These are phyloP conservation scores for Penicillium capsulatum DNA, from an alignment of 2,329 filamentous ascomycete genomes.

Conservation along the genomic window DNA sequence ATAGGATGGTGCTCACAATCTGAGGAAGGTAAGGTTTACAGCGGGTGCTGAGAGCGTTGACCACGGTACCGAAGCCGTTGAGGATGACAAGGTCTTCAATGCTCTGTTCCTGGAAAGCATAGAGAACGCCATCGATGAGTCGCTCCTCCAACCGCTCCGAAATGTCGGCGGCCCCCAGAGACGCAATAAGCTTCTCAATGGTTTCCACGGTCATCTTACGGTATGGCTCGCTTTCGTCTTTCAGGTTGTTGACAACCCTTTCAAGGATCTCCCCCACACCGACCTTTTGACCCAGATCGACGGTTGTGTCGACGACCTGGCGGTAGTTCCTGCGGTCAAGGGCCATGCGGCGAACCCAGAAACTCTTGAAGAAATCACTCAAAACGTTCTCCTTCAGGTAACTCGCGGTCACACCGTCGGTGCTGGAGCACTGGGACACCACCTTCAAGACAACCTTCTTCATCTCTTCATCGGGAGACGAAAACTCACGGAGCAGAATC, in stretches of 20 bases:
- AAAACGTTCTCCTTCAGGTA: conserved; percentile 95
- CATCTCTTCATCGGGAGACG: conserved; percentile 98
- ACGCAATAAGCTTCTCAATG: conserved; percentile 91
- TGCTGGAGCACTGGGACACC: conserved; percentile 89
- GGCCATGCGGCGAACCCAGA: conserved; percentile 97
- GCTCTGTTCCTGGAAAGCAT: conserved; percentile 96
- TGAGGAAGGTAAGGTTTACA: conserved; percentile 97
- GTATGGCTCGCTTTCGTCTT: conserved; percentile 96
- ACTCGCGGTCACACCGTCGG: conserved; percentile 87
- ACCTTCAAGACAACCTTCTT: conserved; percentile 99
- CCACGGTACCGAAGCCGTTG: conserved; percentile 95
- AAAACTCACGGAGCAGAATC: conserved; percentile 90
- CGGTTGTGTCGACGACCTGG: conserved; percentile 96
- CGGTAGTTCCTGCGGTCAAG: conserved; percentile 96
- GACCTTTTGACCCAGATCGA: conserved; percentile 96
- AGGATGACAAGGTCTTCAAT: conserved; percentile 94
- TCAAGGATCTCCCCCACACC: conserved; percentile 93
- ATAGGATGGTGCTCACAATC: conserved; percentile 94
- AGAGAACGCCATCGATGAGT: conserved; percentile 89
- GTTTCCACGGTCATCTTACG: conserved; percentile 99
- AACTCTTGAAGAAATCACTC: conserved; percentile 96
- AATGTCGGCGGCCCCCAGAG: conserved; percentile 88
- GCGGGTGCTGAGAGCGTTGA: conserved; percentile 86
- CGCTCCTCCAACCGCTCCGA: conserved; percentile 88
- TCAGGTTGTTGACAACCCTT: conserved; percentile 88